Evolutionary conservation across 108 stramenopile species (phyloP).

Genomic region (Asterionellopsis glacialis): DNA sequence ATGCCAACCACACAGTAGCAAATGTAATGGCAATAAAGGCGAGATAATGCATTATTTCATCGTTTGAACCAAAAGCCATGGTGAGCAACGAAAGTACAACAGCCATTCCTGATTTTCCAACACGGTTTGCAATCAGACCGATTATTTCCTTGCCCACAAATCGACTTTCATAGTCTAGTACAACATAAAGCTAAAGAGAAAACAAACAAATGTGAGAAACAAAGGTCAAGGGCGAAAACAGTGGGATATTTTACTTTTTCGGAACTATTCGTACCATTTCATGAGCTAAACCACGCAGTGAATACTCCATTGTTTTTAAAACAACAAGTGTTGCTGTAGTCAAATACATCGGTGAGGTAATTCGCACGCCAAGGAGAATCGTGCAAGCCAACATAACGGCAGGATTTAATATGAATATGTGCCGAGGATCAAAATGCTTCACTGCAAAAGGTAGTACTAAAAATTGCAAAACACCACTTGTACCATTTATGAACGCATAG

Average conservation of each 20-base stretch:
- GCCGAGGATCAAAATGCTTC: conserved; percentile 21
- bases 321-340: conserved; percentile 37
- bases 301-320: conserved; percentile 59
- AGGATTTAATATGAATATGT: conserved; percentile 50
- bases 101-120: conserved; percentile 55
- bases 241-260: no score
- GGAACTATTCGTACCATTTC: conserved; percentile 30
- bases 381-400: conserved; percentile 36
- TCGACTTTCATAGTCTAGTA: conserved; percentile 55
- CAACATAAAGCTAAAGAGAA: conserved; percentile 19
- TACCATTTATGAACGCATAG: conserved; percentile 45
- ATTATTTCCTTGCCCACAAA: conserved; percentile 59
- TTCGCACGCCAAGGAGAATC: conserved; percentile 6
- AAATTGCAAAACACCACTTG: conserved; percentile 54
- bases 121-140: conserved; percentile 44
- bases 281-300: conserved; percentile 36
- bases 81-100: conserved; percentile 28
- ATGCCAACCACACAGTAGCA: no score
- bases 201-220: not conserved
- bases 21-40: no score
- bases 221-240: not conserved
- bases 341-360: conserved; percentile 7
- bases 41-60: no score
- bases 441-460: conserved; percentile 38
- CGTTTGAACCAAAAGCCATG: not conserved